Conservation (phyloP, 1,284 basidiomycete genomes). For the Ganoderma resinaceum region DNA sequence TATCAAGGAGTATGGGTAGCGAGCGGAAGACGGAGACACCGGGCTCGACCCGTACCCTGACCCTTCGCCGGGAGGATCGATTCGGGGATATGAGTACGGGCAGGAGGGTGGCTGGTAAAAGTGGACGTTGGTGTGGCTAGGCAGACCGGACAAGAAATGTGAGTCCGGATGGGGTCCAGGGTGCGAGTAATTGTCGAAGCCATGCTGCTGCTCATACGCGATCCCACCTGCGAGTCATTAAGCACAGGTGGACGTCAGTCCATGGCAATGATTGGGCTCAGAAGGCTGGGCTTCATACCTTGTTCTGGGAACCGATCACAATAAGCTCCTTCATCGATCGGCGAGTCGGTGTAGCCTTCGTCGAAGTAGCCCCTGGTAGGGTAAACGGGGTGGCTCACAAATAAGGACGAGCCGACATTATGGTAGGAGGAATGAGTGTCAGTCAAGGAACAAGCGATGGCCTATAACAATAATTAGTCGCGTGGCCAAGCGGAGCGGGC, state of each 20-base stretch:
- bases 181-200: conserved; percentile 18
- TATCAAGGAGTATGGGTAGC: conserved; percentile 17
- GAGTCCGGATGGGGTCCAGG: conserved; percentile 19
- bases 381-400: conserved; percentile 11
- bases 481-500: neutral
- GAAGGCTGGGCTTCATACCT: conserved; percentile 20
- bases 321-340: conserved; percentile 20
- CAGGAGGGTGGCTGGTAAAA: conserved; percentile 28
- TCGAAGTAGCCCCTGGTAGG: conserved; percentile 19
- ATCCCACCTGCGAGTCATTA: conserved; percentile 20
- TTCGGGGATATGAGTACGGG: conserved; percentile 28
- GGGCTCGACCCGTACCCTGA: conserved; percentile 22
- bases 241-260: conserved; percentile 7
- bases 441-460: conserved; percentile 13
- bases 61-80: conserved; percentile 19
- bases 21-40: conserved; percentile 10
- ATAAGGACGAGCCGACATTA: conserved; percentile 6
- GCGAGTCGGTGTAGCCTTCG: conserved; percentile 22
- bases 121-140: conserved; percentile 18
- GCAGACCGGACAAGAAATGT: conserved; percentile 14
- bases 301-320: conserved; percentile 17
- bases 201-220: conserved; percentile 10
- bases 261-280: neutral
- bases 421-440: conserved; percentile 16
- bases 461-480: conserved; percentile 16